phyloP scores from a whole-genome alignment of 257 asterid genomes.

The Forsythia viridissima region DNA sequence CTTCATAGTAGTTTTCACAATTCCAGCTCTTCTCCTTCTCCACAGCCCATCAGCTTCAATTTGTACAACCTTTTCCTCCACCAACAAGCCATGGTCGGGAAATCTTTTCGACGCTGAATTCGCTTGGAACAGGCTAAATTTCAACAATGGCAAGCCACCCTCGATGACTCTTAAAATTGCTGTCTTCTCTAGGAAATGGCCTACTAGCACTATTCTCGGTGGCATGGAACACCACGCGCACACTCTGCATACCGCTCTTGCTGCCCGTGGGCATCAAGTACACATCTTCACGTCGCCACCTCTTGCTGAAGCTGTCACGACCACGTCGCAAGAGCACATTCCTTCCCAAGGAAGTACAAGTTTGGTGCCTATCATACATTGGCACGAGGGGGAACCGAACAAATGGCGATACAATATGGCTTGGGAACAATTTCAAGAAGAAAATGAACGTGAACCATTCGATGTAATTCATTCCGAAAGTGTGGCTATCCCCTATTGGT shows the following conservation, averaged over 20 bases:
- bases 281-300: constrained; percentile 79
- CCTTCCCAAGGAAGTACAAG: neutral
- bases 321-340: neutral
- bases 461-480: constrained; percentile 86
- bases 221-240: constrained; percentile 96
- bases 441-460: constrained; percentile 39
- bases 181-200: constrained; percentile 91
- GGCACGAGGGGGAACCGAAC: constrained; percentile 77
- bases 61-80: constrained; percentile 44
- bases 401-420: constrained; percentile 80
- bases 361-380: constrained; percentile 51
- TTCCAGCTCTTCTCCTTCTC: constrained; percentile 86
- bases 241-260: constrained; percentile 69
- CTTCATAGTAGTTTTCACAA: constrained; percentile 78
- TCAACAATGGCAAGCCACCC: constrained; percentile 35
- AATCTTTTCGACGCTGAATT: constrained; percentile 66
- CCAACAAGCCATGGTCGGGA: constrained; percentile 55
- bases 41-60: constrained; percentile 47
- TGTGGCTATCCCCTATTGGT: constrained; percentile 74
- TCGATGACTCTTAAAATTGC: constrained; percentile 52
- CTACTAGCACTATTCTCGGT: constrained; percentile 59
- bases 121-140: constrained; percentile 62
- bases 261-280: constrained; percentile 69
- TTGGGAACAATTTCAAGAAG: constrained; percentile 71
- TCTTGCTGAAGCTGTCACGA: neutral